Evolutionary conservation across 495 filamentous ascomycete genomes (phyloP).

Genomic region (Lichenothelia convexa): DNA sequence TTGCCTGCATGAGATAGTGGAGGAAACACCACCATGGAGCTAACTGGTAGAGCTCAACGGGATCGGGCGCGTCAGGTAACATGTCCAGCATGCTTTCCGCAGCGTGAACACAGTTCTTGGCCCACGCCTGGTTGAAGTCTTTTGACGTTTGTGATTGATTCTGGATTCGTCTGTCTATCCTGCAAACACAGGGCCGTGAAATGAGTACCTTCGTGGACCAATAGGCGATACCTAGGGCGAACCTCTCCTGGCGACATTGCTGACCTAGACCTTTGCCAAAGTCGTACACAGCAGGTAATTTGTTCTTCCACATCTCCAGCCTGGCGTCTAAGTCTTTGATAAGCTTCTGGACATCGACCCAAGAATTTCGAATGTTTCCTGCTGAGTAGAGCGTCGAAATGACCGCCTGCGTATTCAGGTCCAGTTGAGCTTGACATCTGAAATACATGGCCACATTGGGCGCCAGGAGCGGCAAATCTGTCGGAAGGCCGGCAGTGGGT

Average conservation of each 20-base stretch:
- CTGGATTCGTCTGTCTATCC: constrained; percentile 27
- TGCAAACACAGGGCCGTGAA: constrained; percentile 41
- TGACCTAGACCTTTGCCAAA: constrained; percentile 5
- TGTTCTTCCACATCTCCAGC: constrained; percentile 31
- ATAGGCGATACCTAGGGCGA: constrained; percentile 29
- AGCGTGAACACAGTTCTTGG: constrained; percentile 37
- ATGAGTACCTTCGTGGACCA: constrained; percentile 41
- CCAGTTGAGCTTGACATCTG: constrained; percentile 30
- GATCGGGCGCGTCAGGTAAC: constrained; percentile 27
- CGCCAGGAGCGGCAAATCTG: not conserved
- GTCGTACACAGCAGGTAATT: not conserved
- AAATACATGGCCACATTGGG: constrained; percentile 24
- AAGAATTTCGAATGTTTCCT: constrained; percentile 32
- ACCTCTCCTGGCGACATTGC: constrained; percentile 13
- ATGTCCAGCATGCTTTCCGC: constrained; percentile 36
- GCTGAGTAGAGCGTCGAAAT: constrained; percentile 41
- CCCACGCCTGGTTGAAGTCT: constrained; percentile 32
- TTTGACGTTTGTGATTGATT: constrained; percentile 26
- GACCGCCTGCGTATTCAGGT: constrained; percentile 35
- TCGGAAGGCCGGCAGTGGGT: not conserved
- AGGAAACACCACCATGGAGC: constrained; percentile 46
- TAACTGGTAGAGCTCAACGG: constrained; percentile 25
- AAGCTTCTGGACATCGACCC: constrained; percentile 39
- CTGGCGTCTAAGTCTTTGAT: constrained; percentile 33
- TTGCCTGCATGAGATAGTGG: constrained; percentile 44